These are phyloP conservation scores for Salisapilia sapeloensis DNA, from an alignment of 352 stramenopile genomes.

Conservation along the genomic window DNA sequence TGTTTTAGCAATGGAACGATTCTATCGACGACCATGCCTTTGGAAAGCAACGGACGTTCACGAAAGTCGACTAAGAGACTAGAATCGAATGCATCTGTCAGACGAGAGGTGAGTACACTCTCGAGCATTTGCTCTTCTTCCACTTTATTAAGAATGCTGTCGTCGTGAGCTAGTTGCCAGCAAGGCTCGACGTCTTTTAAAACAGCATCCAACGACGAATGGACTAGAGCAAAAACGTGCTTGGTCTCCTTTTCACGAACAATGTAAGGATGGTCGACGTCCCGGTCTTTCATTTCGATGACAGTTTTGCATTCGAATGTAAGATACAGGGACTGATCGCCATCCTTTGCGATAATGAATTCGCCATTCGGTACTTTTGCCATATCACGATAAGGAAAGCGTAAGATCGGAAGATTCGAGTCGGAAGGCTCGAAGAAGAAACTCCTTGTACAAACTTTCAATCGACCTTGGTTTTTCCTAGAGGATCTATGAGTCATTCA, in stretches of 20 bases:
- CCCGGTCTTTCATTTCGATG: conserved; percentile 57
- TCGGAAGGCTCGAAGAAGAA: conserved; percentile 82
- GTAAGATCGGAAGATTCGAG: conserved; percentile 40
- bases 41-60: conserved; percentile 38
- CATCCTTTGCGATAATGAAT: conserved; percentile 16
- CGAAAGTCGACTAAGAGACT: conserved; percentile 75
- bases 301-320: conserved; percentile 35
- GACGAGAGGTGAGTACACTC: conserved; percentile 35
- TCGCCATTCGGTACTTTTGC: conserved; percentile 21
- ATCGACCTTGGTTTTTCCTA: conserved; percentile 33
- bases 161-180: conserved; percentile 7
- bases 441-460: conserved; percentile 79
- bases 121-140: conserved; percentile 50
- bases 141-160: conserved; percentile 20
- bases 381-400: conserved; percentile 70
- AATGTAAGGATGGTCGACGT: conserved; percentile 52
- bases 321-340: conserved; percentile 14
- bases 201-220: conserved; percentile 46
- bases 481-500: background rate
- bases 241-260: conserved; percentile 10
- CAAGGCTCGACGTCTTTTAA: conserved; percentile 31
- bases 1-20: conserved; percentile 79
- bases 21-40: conserved; percentile 29
- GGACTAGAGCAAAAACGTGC: conserved; percentile 62
- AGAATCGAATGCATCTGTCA: conserved; percentile 52